Percentiles rank a stretch among this genome's conserved stretches.
Conservation (phyloP, 805 yeast genomes). For the Barnettozyma sp. region DNA sequence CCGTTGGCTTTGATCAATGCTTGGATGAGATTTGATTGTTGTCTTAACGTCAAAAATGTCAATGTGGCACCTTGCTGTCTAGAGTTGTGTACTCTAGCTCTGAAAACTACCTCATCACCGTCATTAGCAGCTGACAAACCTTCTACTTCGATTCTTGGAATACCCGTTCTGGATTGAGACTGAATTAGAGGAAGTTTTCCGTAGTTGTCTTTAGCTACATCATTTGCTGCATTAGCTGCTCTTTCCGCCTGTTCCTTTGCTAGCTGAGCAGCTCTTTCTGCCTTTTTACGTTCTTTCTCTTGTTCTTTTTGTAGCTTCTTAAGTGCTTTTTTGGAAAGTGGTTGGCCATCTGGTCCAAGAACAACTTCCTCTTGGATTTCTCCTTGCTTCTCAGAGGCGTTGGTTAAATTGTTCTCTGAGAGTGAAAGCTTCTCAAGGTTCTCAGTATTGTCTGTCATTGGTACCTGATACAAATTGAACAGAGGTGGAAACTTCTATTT, state of each 20-base stretch:
- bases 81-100: constrained; percentile 90
- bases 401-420: constrained; percentile 5
- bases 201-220: constrained; percentile 80
- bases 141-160: constrained; percentile 50
- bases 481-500: background rate
- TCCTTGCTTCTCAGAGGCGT: no score
- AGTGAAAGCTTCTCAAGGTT: constrained; percentile 9
- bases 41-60: constrained; percentile 87
- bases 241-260: constrained; percentile 72
- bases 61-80: constrained; percentile 96
- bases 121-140: constrained; percentile 54
- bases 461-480: background rate
- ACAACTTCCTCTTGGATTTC: constrained; percentile 21
- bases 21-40: constrained; percentile 77
- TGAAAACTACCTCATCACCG: constrained; percentile 72
- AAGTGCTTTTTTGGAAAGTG: constrained; percentile 86
- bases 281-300: constrained; percentile 90
- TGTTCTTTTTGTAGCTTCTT: constrained; percentile 90
- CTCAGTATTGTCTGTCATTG: constrained; percentile 10
- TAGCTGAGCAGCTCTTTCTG: constrained; percentile 82
- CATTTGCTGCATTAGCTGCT: constrained; percentile 68
- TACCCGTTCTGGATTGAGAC: constrained; percentile 62
- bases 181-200: constrained; percentile 87
- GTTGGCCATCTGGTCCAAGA: constrained; percentile 69
- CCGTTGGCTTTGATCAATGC: constrained; percentile 74